A percentile compares a stretch with the other conserved stretches of the same genome.
Evolutionary conservation across 2,329 filamentous ascomycete genomes (phyloP).

Genomic region (Microcera coccophila): DNA sequence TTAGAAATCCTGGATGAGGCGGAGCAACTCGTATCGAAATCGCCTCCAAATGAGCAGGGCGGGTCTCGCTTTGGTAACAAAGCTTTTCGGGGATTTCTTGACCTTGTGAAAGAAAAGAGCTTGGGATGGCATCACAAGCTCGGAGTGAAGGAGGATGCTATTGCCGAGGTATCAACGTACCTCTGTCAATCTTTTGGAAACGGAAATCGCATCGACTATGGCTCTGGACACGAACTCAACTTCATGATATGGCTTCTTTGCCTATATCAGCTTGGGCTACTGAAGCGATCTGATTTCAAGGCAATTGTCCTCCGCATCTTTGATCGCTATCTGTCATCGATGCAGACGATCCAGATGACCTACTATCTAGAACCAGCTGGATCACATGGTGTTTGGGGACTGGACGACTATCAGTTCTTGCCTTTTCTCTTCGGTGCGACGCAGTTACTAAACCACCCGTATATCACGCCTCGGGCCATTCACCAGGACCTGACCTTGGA

Average conservation of each 20-base stretch:
- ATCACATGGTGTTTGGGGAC: slow-evolving; percentile 94
- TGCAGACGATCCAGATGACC: slow-evolving; percentile 82
- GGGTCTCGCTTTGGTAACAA: slow-evolving; percentile 95
- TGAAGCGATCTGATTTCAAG: slow-evolving; percentile 65
- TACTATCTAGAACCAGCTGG: slow-evolving; percentile 98
- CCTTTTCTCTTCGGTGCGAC: slow-evolving; percentile 93
- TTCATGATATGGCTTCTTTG: slow-evolving; percentile 97
- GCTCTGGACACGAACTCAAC: slow-evolving; percentile 95
- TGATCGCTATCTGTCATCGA: slow-evolving; percentile 74
- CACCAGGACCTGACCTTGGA: slow-evolving; percentile 86
- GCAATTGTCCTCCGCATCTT: slow-evolving; percentile 75
- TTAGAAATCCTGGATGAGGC: slow-evolving; percentile 67
- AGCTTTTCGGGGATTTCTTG: slow-evolving; percentile 78
- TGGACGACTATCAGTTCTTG: slow-evolving; percentile 96
- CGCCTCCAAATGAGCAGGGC: slow-evolving; percentile 79
- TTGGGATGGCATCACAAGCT: slow-evolving; percentile 61
- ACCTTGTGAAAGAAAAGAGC: slow-evolving; percentile 57
- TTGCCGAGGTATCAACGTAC: slow-evolving; percentile 74
- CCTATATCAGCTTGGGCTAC: slow-evolving; percentile 70
- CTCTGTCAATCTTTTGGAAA: slow-evolving; percentile 83
- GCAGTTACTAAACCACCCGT: slow-evolving; percentile 81
- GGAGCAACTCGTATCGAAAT: slow-evolving; percentile 60
- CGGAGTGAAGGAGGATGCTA: slow-evolving; percentile 51
- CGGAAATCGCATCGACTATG: slow-evolving; percentile 85
- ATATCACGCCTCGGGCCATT: slow-evolving; percentile 73